Percentiles rank a stretch among this genome's conserved stretches.
These are phyloP conservation scores for Sporothrix curviconia DNA, from an alignment of 2,329 filamentous ascomycete genomes.

Conservation along the genomic window DNA sequence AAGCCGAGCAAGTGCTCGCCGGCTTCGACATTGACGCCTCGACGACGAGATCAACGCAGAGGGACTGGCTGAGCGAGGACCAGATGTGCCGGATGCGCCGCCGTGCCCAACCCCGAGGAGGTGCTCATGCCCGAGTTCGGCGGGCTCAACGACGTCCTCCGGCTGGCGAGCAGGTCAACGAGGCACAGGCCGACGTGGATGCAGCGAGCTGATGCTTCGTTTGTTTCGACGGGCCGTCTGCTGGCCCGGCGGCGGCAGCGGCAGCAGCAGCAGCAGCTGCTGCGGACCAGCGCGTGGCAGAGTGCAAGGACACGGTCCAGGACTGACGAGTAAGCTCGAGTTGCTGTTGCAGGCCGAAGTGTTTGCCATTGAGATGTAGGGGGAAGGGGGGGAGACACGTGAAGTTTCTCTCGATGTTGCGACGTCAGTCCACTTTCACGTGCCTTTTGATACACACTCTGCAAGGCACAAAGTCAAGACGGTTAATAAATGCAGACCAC, in stretches of 20 bases:
- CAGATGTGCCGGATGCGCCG: neutral
- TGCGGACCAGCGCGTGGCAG: neutral
- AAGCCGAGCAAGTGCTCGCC: neutral
- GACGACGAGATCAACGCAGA: neutral
- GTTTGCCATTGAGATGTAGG: constrained; percentile 10
- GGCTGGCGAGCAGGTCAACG: neutral
- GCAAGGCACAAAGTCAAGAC: no score
- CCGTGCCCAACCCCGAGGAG: constrained; percentile 1
- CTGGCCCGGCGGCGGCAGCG: neutral
- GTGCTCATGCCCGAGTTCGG: constrained; percentile 12
- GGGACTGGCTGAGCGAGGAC: neutral
- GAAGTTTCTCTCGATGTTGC: no score
- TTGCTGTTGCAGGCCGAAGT: constrained; percentile 7
- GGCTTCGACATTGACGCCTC: neutral
- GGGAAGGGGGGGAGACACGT: neutral
- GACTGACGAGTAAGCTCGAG: neutral
- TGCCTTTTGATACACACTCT: no score
- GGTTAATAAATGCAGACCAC: neutral
- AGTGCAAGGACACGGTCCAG: neutral
- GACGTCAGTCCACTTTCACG: no score
- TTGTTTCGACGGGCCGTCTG: no score
- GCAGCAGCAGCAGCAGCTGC: neutral
- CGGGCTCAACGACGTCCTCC: constrained; percentile 11
- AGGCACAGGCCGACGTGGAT: neutral
- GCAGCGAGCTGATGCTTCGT: no score